phyloP scores from a whole-genome alignment of 495 filamentous ascomycete species.

The Lasiosphaeria miniovina region DNA sequence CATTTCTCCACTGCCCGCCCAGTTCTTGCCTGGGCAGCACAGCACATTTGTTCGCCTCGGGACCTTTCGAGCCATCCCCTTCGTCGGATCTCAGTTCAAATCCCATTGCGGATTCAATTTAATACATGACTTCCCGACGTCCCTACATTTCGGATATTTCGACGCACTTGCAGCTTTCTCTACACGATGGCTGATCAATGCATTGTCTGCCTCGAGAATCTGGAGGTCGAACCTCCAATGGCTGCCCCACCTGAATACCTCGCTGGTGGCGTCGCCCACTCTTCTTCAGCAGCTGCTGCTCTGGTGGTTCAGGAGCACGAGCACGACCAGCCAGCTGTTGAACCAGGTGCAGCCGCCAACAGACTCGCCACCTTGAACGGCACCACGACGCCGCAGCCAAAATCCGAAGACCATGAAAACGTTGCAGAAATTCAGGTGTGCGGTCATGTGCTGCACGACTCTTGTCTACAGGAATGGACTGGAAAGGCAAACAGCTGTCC shows the following conservation, averaged over 20 bases:
- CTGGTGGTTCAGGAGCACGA: slow-evolving; percentile 14
- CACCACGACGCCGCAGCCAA: slow-evolving; percentile 42
- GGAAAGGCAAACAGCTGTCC: slow-evolving; percentile 97
- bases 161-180: slow-evolving; percentile 13
- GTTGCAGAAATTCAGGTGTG: slow-evolving; percentile 62
- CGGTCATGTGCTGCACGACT: slow-evolving; percentile 85
- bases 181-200: slow-evolving; percentile 81
- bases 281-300: slow-evolving; percentile 5
- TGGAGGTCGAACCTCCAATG: slow-evolving; percentile 50
- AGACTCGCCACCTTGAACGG: slow-evolving; percentile 29
- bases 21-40: too few species aligned
- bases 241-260: slow-evolving; percentile 10
- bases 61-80: not conserved
- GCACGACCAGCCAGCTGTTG: slow-evolving; percentile 25
- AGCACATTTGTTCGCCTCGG: too few species aligned
- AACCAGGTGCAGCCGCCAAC: slow-evolving; percentile 36
- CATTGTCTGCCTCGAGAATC: slow-evolving; percentile 92
- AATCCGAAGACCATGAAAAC: slow-evolving; percentile 36
- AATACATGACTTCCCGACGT: slow-evolving; percentile 36
- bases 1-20: too few species aligned
- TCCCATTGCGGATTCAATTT: slow-evolving; percentile 3
- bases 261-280: slow-evolving; percentile 2
- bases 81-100: slow-evolving; percentile 1
- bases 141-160: slow-evolving; percentile 5
- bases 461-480: slow-evolving; percentile 88